These are phyloP conservation scores for Claviceps paspali DNA, from an alignment of 2,329 filamentous ascomycete species.

Conservation along the genomic window DNA sequence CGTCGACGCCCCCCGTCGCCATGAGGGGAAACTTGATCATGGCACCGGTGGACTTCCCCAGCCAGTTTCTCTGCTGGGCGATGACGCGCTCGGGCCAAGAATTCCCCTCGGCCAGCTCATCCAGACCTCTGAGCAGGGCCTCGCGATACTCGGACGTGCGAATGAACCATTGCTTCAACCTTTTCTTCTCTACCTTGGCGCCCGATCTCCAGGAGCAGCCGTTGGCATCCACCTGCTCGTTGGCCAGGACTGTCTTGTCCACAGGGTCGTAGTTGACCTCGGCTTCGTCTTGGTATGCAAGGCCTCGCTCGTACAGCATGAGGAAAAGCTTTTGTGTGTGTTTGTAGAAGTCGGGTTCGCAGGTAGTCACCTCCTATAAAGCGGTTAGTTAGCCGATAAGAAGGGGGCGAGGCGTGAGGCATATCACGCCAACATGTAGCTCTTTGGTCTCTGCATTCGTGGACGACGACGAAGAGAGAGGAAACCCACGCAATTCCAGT, in stretches of 20 bases:
- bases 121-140: slow-evolving; percentile 53
- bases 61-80: slow-evolving; percentile 76
- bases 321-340: slow-evolving; percentile 81
- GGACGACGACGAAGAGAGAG: too few relatives aligned
- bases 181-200: slow-evolving; percentile 64
- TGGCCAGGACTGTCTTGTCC: slow-evolving; percentile 78
- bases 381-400: background rate
- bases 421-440: too few relatives aligned
- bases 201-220: slow-evolving; percentile 80
- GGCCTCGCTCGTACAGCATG: slow-evolving; percentile 53
- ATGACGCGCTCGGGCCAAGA: slow-evolving; percentile 74
- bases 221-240: slow-evolving; percentile 82
- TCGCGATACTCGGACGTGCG: slow-evolving; percentile 69
- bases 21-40: slow-evolving; percentile 54
- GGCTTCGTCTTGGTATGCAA: slow-evolving; percentile 73
- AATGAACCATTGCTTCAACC: slow-evolving; percentile 81
- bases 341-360: slow-evolving; percentile 73
- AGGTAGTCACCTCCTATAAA: slow-evolving; percentile 66
- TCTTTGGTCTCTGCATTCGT: too few relatives aligned
- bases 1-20: slow-evolving; percentile 23
- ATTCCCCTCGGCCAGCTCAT: slow-evolving; percentile 43
- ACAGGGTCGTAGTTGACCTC: slow-evolving; percentile 84
- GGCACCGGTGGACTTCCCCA: slow-evolving; percentile 64
- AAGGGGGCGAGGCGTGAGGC: too few relatives aligned
- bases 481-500: slow-evolving; percentile 61